These are phyloP conservation scores for Globisporangium nunn DNA, from an alignment of 352 stramenopile species.

Conservation along the genomic window DNA sequence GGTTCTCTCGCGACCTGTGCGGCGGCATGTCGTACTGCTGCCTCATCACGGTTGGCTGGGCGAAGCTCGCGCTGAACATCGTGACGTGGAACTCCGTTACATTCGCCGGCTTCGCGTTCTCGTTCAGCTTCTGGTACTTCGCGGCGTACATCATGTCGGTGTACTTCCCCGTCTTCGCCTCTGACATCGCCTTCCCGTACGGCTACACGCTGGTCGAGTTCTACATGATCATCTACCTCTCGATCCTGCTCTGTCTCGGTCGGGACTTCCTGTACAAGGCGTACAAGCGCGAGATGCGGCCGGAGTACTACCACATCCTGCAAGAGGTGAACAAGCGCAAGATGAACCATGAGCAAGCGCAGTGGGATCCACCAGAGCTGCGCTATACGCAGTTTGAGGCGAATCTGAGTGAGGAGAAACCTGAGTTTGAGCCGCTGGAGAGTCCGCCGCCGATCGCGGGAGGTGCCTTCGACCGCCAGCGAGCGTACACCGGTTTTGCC, in stretches of 20 bases:
- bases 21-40: conserved; percentile 72
- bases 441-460: neutral
- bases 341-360: conserved; percentile 29
- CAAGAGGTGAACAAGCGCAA: conserved; percentile 63
- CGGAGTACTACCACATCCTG: conserved; percentile 86
- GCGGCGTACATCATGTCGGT: conserved; percentile 57
- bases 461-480: conserved; percentile 20
- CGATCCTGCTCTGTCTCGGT: conserved; percentile 60
- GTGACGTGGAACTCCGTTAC: conserved; percentile 76
- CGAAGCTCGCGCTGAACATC: conserved; percentile 79
- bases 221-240: conserved; percentile 70
- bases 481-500: conserved; percentile 74
- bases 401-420: conserved; percentile 49
- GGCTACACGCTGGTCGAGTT: conserved; percentile 67
- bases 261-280: conserved; percentile 81
- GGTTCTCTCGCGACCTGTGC: conserved; percentile 61
- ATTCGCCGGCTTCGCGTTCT: conserved; percentile 41
- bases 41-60: conserved; percentile 73
- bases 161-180: conserved; percentile 42
- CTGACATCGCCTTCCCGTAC: conserved; percentile 75
- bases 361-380: conserved; percentile 58
- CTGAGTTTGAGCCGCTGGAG: conserved; percentile 35
- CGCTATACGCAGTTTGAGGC: conserved; percentile 68
- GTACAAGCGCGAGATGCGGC: conserved; percentile 76
- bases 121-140: conserved; percentile 73